These are phyloP conservation scores for Polytrichum commune DNA, from an alignment of 225 moss, liverwort and hornwort species.

Conservation along the genomic window DNA sequence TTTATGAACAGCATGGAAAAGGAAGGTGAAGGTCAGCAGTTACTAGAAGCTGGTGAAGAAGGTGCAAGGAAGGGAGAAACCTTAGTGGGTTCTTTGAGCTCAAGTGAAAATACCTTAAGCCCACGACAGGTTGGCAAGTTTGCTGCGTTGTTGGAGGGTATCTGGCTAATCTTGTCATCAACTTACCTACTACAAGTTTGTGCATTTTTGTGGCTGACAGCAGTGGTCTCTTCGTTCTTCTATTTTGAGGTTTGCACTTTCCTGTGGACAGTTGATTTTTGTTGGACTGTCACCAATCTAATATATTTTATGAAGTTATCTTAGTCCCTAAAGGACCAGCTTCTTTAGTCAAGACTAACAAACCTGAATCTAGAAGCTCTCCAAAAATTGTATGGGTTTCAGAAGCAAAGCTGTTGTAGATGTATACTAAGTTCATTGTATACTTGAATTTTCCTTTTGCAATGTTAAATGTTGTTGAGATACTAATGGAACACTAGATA, in stretches of 20 bases:
- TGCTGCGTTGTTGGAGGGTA: slow-evolving; percentile 42
- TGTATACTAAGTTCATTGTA: too few species aligned
- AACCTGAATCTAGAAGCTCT: too few species aligned
- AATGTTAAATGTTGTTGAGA: too few species aligned
- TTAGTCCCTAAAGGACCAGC: too few species aligned
- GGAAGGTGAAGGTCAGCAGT: slow-evolving; percentile 36
- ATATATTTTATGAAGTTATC: too few species aligned
- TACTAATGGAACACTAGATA: too few species aligned
- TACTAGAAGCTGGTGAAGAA: slow-evolving; percentile 35
- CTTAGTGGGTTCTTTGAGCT: slow-evolving; percentile 20
- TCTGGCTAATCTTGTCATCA: slow-evolving; percentile 47
- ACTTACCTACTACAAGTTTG: slow-evolving; percentile 62
- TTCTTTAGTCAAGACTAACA: too few species aligned
- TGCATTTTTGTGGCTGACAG: slow-evolving; percentile 61
- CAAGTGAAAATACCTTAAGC: slow-evolving; percentile 8
- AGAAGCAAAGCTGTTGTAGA: too few species aligned
- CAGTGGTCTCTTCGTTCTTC: slow-evolving; percentile 60
- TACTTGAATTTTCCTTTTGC: too few species aligned
- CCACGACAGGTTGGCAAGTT: slow-evolving; percentile 16
- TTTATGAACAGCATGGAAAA: slow-evolving; percentile 31
- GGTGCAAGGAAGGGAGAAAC: slow-evolving; percentile 22
- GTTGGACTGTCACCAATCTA: too few species aligned
- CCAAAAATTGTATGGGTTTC: too few species aligned
- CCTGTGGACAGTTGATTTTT: neutral
- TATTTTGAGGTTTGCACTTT: slow-evolving; percentile 52